Percentiles rank a stretch among this genome's conserved stretches.
phyloP scores from a whole-genome alignment of 768 basidiomycete species.

The Auricularia cornea region DNA sequence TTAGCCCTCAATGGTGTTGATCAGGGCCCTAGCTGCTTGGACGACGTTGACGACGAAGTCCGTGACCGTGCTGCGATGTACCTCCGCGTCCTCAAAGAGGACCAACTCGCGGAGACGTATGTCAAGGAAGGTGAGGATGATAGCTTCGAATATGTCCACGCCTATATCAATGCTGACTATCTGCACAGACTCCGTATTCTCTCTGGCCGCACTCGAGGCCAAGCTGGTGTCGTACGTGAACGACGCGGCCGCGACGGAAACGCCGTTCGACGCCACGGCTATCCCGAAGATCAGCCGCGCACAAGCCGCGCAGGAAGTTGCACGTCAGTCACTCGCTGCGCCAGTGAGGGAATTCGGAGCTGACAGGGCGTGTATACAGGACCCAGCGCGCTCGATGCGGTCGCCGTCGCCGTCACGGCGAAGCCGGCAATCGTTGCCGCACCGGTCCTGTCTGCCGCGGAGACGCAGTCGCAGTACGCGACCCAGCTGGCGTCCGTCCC shows the following conservation, averaged over 20 bases:
- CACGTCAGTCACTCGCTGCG: slow-evolving; percentile 46
- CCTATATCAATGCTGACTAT: slow-evolving; percentile 3
- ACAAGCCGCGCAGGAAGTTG: slow-evolving; percentile 82
- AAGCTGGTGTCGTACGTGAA: slow-evolving; percentile 93
- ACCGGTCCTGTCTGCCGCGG: slow-evolving; percentile 67
- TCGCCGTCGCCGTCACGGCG: slow-evolving; percentile 54
- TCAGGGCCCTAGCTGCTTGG: slow-evolving; percentile 60
- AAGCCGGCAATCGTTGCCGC: slow-evolving; percentile 53
- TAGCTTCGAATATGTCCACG: too few relatives aligned
- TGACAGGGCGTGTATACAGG: slow-evolving; percentile 36
- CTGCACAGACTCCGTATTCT: slow-evolving; percentile 83
- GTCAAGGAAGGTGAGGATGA: slow-evolving; percentile 80
- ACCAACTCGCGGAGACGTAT: slow-evolving; percentile 73
- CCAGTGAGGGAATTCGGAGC: neutral
- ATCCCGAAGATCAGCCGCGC: slow-evolving; percentile 92
- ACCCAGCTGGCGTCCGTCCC: slow-evolving; percentile 81
- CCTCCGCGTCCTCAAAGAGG: slow-evolving; percentile 73
- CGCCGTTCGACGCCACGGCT: slow-evolving; percentile 74
- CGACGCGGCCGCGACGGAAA: slow-evolving; percentile 57
- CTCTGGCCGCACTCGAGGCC: slow-evolving; percentile 79
- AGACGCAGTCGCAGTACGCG: slow-evolving; percentile 80
- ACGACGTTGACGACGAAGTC: slow-evolving; percentile 98
- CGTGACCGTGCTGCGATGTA: slow-evolving; percentile 96
- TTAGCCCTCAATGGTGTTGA: neutral
- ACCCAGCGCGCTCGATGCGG: slow-evolving; percentile 79